These are phyloP conservation scores for Erythrophleum ivorense DNA, from an alignment of 331 rosid genomes.

Conservation along the genomic window DNA sequence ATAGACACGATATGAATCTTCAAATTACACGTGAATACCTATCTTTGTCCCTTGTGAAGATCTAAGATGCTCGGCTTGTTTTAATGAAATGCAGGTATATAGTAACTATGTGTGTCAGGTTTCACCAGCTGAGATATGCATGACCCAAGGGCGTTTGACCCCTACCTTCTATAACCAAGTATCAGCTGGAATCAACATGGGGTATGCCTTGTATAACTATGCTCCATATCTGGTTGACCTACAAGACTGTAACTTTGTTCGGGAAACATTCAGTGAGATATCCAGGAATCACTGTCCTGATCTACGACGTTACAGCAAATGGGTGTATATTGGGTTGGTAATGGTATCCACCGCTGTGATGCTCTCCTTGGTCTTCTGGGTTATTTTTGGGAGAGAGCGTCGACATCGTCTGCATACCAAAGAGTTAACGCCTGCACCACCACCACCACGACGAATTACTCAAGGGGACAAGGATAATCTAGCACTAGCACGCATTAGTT, in stretches of 20 bases:
- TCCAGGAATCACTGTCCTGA: conserved; percentile 63
- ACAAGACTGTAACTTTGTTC: conserved; percentile 78
- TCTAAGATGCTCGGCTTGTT: background rate
- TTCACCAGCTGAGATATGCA: conserved; percentile 57
- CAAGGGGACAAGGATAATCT: conserved; percentile 34
- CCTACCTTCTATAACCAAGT: conserved; percentile 69
- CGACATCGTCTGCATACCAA: conserved; percentile 65
- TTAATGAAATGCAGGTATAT: conserved; percentile 56
- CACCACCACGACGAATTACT: conserved; percentile 7
- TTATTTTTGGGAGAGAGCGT: conserved; percentile 81
- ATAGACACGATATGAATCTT: no score
- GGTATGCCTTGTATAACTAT: conserved; percentile 57
- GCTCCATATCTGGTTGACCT: conserved; percentile 72
- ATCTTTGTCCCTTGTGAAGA: background rate
- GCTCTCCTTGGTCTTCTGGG: conserved; percentile 89
- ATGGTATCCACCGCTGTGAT: conserved; percentile 76
- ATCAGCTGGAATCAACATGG: conserved; percentile 65
- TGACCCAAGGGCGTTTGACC: conserved; percentile 74
- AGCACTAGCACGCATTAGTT: background rate
- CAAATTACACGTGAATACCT: background rate
- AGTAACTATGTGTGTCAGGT: conserved; percentile 62
- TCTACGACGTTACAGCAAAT: conserved; percentile 55
- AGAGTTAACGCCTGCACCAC: conserved; percentile 4
- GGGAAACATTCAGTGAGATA: conserved; percentile 64
- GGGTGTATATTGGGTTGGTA: conserved; percentile 82